Conservation (phyloP, 1,139 yeast genomes). For the Suhomyces panamericanus region DNA sequence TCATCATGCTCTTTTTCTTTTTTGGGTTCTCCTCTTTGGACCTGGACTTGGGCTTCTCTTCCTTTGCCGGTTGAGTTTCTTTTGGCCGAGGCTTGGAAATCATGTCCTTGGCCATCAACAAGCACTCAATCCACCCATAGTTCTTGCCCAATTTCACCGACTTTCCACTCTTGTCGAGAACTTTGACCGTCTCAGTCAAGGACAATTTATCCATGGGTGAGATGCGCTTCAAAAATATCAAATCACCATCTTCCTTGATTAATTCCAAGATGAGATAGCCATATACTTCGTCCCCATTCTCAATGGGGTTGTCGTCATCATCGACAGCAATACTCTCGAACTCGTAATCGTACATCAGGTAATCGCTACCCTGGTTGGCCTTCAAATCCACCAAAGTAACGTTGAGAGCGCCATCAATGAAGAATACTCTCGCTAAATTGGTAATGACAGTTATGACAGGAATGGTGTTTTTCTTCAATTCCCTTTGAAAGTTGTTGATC, state of each 20-base stretch:
- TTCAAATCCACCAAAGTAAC: conserved; percentile 47
- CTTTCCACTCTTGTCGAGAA: conserved; percentile 36
- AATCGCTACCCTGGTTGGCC: conserved; percentile 56
- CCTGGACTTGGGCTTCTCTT: neutral
- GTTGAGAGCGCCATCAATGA: conserved; percentile 37
- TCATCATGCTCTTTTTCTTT: conserved; percentile 10
- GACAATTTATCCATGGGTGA: conserved; percentile 24
- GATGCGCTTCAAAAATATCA: conserved; percentile 56
- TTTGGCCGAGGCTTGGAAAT: conserved; percentile 21
- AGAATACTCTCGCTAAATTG: conserved; percentile 45
- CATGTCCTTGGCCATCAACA: conserved; percentile 45
- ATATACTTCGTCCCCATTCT: conserved; percentile 32
- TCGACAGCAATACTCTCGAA: conserved; percentile 46
- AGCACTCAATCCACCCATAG: conserved; percentile 51
- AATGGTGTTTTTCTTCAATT: conserved; percentile 34
- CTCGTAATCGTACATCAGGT: conserved; percentile 79
- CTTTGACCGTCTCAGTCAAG: conserved; percentile 36
- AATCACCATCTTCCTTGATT: conserved; percentile 53
- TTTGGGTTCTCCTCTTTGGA: conserved; percentile 4
- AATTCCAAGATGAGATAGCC: conserved; percentile 70
- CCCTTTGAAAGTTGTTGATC: conserved; percentile 39
- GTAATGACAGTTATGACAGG: conserved; percentile 53
- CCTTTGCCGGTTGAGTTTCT: neutral
- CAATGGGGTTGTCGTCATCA: conserved; percentile 36
- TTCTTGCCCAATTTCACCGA: conserved; percentile 37